phyloP scores from a whole-genome alignment of 208 protist species.

The Acanthamoeba castellanii region DNA sequence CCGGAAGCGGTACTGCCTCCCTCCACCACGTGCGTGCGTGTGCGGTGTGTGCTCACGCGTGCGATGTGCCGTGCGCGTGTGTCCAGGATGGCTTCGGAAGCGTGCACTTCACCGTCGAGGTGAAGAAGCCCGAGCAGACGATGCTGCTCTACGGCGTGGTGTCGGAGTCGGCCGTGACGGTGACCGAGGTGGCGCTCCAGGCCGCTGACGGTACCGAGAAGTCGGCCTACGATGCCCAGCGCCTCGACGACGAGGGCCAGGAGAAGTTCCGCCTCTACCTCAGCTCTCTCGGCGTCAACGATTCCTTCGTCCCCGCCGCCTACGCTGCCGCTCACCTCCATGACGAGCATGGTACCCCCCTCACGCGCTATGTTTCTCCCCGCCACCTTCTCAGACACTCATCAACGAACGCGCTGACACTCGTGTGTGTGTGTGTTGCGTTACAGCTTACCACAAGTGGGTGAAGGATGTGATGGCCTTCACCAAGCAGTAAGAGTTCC shows the following conservation, averaged over 20 bases:
- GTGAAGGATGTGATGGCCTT: constrained; percentile 42
- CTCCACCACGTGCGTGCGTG: background rate
- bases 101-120: constrained; percentile 34
- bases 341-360: constrained; percentile 3
- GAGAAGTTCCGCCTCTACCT: constrained; percentile 71
- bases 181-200: background rate
- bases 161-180: constrained; percentile 2
- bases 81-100: background rate
- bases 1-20: background rate
- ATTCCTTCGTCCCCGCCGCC: constrained; percentile 31
- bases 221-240: constrained; percentile 49
- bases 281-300: constrained; percentile 44
- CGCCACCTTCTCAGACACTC: background rate
- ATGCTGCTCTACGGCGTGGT: constrained; percentile 59
- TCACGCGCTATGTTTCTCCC: background rate
- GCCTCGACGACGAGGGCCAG: constrained; percentile 61
- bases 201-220: constrained; percentile 25
- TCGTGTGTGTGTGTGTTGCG: background rate
- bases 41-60: background rate
- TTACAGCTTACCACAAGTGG: constrained; percentile 66
- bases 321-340: constrained; percentile 47
- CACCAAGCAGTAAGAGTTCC: constrained; percentile 27
- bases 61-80: background rate
- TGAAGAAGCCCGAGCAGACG: constrained; percentile 28
- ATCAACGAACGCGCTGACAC: background rate